phyloP scores from a whole-genome alignment of 768 basidiomycete species.

The Suillus fuscotomentosus region DNA sequence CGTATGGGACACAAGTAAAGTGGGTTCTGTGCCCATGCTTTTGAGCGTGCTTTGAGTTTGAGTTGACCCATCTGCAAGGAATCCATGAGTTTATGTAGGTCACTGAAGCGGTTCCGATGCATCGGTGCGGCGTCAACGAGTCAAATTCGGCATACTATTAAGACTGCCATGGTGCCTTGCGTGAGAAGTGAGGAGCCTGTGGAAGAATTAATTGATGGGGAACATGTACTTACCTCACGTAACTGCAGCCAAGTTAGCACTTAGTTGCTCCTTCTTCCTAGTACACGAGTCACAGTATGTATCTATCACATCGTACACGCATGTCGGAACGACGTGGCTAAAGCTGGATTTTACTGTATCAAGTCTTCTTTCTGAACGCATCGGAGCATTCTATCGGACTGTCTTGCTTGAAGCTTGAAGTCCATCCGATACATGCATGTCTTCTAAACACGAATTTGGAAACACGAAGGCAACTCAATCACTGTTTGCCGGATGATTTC shows the following conservation, averaged over 20 bases:
- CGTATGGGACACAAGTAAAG: conserved; percentile 10
- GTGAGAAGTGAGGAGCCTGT: not conserved
- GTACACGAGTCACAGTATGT: not conserved
- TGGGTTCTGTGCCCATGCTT: not conserved
- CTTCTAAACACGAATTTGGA: too few relatives aligned
- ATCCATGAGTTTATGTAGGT: not conserved
- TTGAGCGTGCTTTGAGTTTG: not conserved
- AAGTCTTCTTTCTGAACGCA: too few relatives aligned
- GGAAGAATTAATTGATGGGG: not conserved
- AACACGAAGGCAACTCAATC: not conserved
- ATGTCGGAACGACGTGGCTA: not conserved
- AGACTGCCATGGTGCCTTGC: not conserved
- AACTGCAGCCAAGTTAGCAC: not conserved
- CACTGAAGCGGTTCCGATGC: not conserved
- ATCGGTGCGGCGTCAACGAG: not conserved
- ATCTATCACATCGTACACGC: not conserved
- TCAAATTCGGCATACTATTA: not conserved
- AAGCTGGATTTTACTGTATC: not conserved
- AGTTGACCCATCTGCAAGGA: not conserved
- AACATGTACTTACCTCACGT: not conserved
- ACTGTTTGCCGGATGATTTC: not conserved
- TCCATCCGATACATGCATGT: too few relatives aligned
- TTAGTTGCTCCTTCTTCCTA: not conserved
- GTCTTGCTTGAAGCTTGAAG: too few relatives aligned
- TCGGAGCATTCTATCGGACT: too few relatives aligned